phyloP scores from a whole-genome alignment of 2,329 filamentous ascomycete genomes.

The Diplodia mutila region DNA sequence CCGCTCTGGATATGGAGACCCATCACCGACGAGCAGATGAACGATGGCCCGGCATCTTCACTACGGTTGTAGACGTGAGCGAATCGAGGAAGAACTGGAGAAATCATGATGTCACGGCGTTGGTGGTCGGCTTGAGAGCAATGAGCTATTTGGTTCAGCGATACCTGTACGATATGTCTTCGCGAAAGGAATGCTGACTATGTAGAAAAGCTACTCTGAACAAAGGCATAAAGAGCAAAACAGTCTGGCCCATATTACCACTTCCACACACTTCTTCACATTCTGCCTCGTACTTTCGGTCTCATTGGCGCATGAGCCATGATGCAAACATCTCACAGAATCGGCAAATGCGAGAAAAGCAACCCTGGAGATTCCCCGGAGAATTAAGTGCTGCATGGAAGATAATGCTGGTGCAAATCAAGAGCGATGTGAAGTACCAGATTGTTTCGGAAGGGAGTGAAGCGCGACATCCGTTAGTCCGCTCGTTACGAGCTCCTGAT shows the following conservation, averaged over 20 bases:
- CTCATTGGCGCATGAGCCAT: not conserved
- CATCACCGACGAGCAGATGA: not conserved
- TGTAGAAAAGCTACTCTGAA: not conserved
- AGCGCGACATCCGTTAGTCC: not conserved
- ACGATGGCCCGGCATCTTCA: not conserved
- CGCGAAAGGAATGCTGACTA: not conserved
- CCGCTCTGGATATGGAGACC: not conserved
- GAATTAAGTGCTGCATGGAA: not conserved
- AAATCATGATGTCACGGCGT: slow-evolving; percentile 22
- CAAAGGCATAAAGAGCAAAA: not conserved
- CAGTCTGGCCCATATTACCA: not conserved
- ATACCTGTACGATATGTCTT: slow-evolving; percentile 8
- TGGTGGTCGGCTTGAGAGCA: slow-evolving; percentile 2
- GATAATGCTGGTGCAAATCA: not conserved
- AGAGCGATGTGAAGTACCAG: not conserved
- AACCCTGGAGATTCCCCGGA: not conserved
- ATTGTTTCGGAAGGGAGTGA: not conserved
- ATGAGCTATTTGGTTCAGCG: not conserved
- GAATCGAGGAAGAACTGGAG: not conserved
- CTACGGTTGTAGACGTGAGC: not conserved
- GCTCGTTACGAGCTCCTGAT: not conserved
- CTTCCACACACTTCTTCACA: not conserved
- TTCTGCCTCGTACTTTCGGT: not conserved
- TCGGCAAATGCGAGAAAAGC: not conserved
- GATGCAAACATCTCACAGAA: not conserved